phyloP scores from a whole-genome alignment of 2,329 filamentous ascomycete species.

The Alternaria panax region DNA sequence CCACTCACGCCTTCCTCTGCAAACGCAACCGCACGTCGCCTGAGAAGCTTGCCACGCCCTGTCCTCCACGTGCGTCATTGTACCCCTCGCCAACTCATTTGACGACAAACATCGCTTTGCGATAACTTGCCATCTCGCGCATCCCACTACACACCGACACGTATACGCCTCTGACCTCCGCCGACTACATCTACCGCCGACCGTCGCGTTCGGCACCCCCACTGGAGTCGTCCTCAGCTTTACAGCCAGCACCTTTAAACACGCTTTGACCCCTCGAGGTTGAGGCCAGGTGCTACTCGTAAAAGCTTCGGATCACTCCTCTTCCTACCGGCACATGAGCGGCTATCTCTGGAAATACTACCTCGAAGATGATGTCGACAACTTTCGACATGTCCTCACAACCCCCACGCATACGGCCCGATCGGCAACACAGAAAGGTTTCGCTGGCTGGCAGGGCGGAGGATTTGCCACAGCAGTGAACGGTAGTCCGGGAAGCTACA shows the following conservation, averaged over 20 bases:
- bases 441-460: constrained; percentile 44
- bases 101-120: constrained; percentile 5
- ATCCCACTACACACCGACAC: not conserved
- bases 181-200: constrained; percentile 29
- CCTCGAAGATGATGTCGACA: constrained; percentile 96
- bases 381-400: constrained; percentile 87
- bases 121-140: constrained; percentile 21
- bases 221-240: constrained; percentile 57
- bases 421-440: constrained; percentile 61
- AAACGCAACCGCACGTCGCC: constrained; percentile 1
- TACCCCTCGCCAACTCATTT: not conserved
- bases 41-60: constrained; percentile 3
- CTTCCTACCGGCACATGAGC: constrained; percentile 74
- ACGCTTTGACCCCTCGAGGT: constrained; percentile 85
- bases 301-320: constrained; percentile 60
- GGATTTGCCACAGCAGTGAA: constrained; percentile 44
- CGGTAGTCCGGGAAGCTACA: constrained; percentile 57
- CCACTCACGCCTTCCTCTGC: constrained; percentile 13
- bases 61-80: constrained; percentile 2
- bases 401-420: constrained; percentile 69
- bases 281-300: constrained; percentile 83
- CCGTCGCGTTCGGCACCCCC: constrained; percentile 31
- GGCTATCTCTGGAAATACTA: constrained; percentile 96
- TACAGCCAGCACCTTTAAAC: constrained; percentile 76
- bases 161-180: not conserved